A percentile compares a stretch with the other conserved stretches of the same genome.
Conservation (phyloP, 2,329 filamentous ascomycete genomes). For the Penicillium sp. region DNA sequence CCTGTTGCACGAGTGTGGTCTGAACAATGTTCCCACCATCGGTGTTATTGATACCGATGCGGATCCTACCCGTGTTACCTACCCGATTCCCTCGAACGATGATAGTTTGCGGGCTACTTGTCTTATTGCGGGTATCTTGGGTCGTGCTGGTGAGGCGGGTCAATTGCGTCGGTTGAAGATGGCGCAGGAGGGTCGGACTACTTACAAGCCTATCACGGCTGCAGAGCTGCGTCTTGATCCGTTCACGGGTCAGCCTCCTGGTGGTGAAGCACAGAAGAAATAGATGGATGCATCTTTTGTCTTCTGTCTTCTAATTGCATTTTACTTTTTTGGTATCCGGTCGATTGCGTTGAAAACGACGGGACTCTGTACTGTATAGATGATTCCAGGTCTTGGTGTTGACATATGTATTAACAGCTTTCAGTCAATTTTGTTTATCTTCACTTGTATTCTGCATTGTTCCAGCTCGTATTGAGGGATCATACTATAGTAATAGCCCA, state of each 20-base stretch:
- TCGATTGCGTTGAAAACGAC: slow-evolving; percentile 21
- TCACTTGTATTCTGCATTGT: not conserved
- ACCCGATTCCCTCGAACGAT: slow-evolving; percentile 94
- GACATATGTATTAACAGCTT: slow-evolving; percentile 30
- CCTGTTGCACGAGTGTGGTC: slow-evolving; percentile 83
- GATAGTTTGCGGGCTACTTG: slow-evolving; percentile 84
- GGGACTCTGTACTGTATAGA: slow-evolving; percentile 38
- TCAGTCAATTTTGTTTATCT: slow-evolving; percentile 13
- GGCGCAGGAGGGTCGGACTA: slow-evolving; percentile 62
- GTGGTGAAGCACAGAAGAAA: slow-evolving; percentile 14
- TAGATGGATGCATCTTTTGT: not conserved
- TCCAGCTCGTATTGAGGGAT: not conserved
- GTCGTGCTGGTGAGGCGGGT: slow-evolving; percentile 77
- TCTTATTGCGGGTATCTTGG: slow-evolving; percentile 81
- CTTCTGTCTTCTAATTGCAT: slow-evolving; percentile 5
- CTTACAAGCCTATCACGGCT: slow-evolving; percentile 47
- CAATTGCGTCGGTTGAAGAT: slow-evolving; percentile 64
- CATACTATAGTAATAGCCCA: not conserved
- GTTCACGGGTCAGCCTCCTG: slow-evolving; percentile 21
- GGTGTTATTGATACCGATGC: slow-evolving; percentile 92
- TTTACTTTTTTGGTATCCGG: slow-evolving; percentile 9
- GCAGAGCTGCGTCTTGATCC: slow-evolving; percentile 28
- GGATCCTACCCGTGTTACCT: slow-evolving; percentile 91
- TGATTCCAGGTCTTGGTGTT: slow-evolving; percentile 24
- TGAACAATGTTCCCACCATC: slow-evolving; percentile 88